Evolutionary conservation across 2,329 filamentous ascomycete species (phyloP).

Genomic region (Lasiodiplodia theobromae): DNA sequence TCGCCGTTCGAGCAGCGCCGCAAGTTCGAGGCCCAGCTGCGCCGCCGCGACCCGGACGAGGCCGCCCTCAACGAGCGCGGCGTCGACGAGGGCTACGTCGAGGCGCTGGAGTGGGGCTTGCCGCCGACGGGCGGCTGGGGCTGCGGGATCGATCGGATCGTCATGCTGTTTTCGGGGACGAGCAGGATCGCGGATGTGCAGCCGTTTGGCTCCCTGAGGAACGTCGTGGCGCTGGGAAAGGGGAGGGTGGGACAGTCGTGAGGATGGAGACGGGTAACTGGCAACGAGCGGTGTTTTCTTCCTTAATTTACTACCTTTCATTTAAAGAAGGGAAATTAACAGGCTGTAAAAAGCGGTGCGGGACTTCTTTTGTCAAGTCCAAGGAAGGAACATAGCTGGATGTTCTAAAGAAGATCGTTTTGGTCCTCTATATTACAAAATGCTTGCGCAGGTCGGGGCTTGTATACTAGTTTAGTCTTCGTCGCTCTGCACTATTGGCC

Average conservation of each 20-base stretch:
- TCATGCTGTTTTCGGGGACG: conserved; percentile 86
- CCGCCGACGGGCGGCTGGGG: conserved; percentile 99
- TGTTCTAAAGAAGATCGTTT: too few relatives aligned
- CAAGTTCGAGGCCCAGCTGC: conserved; percentile 74
- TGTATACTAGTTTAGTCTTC: too few relatives aligned
- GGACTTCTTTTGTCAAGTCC: too few relatives aligned
- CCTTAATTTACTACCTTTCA: background rate
- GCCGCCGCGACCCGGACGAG: conserved; percentile 43
- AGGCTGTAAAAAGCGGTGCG: too few relatives aligned
- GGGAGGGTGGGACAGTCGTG: conserved; percentile 14
- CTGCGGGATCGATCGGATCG: conserved; percentile 86
- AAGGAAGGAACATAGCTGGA: too few relatives aligned
- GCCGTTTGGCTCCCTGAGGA: conserved; percentile 83
- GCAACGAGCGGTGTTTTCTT: background rate
- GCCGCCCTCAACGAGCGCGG: conserved; percentile 52
- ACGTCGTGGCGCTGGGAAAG: conserved; percentile 53
- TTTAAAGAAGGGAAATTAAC: too few relatives aligned
- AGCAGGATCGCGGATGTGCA: conserved; percentile 85
- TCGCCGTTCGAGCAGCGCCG: conserved; percentile 82
- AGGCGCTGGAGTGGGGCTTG: conserved; percentile 84
- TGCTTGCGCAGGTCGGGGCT: too few relatives aligned
- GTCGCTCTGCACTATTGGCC: too few relatives aligned
- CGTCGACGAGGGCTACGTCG: conserved; percentile 82
- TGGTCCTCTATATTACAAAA: too few relatives aligned
- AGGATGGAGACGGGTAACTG: background rate